These are phyloP conservation scores for Prunus salicina DNA, from an alignment of 306 rosid species.

Conservation along the genomic window DNA sequence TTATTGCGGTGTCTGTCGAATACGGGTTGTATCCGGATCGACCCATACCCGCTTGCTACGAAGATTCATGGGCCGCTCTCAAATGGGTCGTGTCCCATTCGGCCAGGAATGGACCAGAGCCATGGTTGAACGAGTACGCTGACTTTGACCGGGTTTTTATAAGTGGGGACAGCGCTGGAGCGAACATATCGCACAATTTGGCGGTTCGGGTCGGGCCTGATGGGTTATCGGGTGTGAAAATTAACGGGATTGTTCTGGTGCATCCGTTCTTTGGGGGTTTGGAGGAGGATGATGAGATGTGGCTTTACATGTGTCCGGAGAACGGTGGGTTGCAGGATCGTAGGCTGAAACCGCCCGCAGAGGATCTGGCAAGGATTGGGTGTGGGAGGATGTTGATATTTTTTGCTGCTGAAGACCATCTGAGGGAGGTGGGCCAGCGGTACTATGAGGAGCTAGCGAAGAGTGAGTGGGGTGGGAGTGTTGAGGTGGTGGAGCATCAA, in stretches of 20 bases:
- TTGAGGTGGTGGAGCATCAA: not conserved
- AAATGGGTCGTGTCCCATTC: slow-evolving; percentile 23
- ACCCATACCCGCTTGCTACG: slow-evolving; percentile 29
- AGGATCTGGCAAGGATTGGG: slow-evolving; percentile 21
- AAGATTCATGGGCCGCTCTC: slow-evolving; percentile 24
- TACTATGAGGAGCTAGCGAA: slow-evolving; percentile 1
- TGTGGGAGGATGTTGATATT: slow-evolving; percentile 21
- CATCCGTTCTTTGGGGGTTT: slow-evolving; percentile 31
- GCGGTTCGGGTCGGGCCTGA: slow-evolving; percentile 11
- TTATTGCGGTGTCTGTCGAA: slow-evolving; percentile 18
- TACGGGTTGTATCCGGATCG: slow-evolving; percentile 29
- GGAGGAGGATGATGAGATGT: slow-evolving; percentile 15
- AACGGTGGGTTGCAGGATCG: slow-evolving; percentile 31
- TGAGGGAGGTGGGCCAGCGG: slow-evolving; percentile 8
- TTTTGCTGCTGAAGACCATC: slow-evolving; percentile 18
- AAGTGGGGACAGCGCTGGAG: slow-evolving; percentile 34
- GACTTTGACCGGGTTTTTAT: slow-evolving; percentile 20
- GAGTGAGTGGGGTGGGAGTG: slow-evolving; percentile 14
- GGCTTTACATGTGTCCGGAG: slow-evolving; percentile 12
- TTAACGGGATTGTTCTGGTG: slow-evolving; percentile 17
- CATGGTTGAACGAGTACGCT: slow-evolving; percentile 22
- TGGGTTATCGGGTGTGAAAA: slow-evolving; percentile 9
- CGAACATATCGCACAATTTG: slow-evolving; percentile 15
- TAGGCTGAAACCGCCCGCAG: slow-evolving; percentile 24
- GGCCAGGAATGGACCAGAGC: slow-evolving; percentile 10